phyloP scores from a whole-genome alignment of 441 rosid species.

The Hura crepitans region DNA sequence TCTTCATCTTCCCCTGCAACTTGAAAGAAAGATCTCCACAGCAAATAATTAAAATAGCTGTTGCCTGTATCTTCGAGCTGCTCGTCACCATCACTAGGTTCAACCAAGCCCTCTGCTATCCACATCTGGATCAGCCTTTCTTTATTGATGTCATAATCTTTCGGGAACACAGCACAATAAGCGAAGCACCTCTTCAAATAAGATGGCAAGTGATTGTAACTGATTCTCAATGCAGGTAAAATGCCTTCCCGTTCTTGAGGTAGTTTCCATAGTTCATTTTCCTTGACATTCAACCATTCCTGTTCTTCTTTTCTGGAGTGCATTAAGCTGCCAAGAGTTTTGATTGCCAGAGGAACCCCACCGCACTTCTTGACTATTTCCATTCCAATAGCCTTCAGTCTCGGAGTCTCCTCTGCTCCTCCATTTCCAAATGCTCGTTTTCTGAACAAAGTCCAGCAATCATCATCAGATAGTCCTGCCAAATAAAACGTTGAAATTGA shows the following conservation, averaged over 20 bases:
- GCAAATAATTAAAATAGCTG: slow-evolving; percentile 17
- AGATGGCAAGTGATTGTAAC: slow-evolving; percentile 30
- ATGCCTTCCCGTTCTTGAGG: slow-evolving; percentile 15
- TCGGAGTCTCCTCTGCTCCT: not conserved
- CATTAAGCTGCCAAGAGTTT: slow-evolving; percentile 29
- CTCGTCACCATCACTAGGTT: not conserved
- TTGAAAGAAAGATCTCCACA: slow-evolving; percentile 27
- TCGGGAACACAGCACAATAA: slow-evolving; percentile 30
- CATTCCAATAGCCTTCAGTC: slow-evolving; percentile 16
- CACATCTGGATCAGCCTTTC: slow-evolving; percentile 28
- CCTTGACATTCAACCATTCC: slow-evolving; percentile 25
- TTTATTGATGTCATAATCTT: slow-evolving; percentile 25
- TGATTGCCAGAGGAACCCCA: slow-evolving; percentile 33
- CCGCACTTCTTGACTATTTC: slow-evolving; percentile 27
- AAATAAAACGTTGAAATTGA: slow-evolving; percentile 8
- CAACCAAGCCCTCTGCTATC: slow-evolving; percentile 32
- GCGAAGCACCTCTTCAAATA: slow-evolving; percentile 30
- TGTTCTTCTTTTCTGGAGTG: slow-evolving; percentile 18
- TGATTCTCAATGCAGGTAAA: slow-evolving; percentile 22
- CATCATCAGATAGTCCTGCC: slow-evolving; percentile 14
- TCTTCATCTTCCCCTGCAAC: slow-evolving; percentile 7
- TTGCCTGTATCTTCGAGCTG: slow-evolving; percentile 15
- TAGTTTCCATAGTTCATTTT: slow-evolving; percentile 29
- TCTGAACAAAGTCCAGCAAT: slow-evolving; percentile 18
- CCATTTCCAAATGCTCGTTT: not conserved